Evolutionary conservation across 1,284 basidiomycete species (phyloP).

Genomic region (Rhodotorula sp.): DNA sequence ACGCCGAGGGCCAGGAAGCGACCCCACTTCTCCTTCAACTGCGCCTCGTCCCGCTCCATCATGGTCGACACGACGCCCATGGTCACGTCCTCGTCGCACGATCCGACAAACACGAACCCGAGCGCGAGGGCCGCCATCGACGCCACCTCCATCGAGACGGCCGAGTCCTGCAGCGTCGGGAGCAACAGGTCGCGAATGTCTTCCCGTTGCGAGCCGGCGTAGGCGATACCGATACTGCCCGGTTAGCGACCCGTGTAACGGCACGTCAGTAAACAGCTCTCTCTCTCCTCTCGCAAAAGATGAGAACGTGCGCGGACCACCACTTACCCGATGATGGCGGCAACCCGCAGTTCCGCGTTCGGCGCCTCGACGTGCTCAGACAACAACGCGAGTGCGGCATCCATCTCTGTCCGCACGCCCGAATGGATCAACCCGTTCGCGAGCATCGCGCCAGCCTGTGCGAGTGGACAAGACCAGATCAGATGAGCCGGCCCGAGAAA

Average conservation of each 20-base stretch:
- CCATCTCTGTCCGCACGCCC: constrained; percentile 87
- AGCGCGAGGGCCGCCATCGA: constrained; percentile 82
- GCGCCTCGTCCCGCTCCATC: constrained; percentile 79
- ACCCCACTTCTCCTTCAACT: constrained; percentile 87
- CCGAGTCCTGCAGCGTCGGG: constrained; percentile 78
- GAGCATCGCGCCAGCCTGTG: constrained; percentile 82
- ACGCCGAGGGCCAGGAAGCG: constrained; percentile 87
- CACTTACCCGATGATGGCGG: constrained; percentile 73
- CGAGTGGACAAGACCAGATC: constrained; percentile 1
- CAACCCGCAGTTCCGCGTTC: constrained; percentile 76
- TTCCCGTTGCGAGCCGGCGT: constrained; percentile 86
- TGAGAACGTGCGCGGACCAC: neutral
- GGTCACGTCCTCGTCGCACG: constrained; percentile 90
- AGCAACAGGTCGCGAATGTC: constrained; percentile 76
- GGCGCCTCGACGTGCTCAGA: constrained; percentile 89
- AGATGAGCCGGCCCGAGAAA: no score
- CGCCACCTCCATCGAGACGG: constrained; percentile 82
- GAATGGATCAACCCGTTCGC: constrained; percentile 93
- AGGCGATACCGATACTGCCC: constrained; percentile 78
- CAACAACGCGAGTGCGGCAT: constrained; percentile 87
- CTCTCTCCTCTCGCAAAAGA: no score
- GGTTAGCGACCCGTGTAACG: constrained; percentile 3
- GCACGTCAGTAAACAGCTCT: no score
- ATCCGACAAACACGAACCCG: constrained; percentile 94
- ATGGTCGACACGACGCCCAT: constrained; percentile 86